Evolutionary conservation across 768 basidiomycete species (phyloP).

Genomic region (Exsudoporus frostii): DNA sequence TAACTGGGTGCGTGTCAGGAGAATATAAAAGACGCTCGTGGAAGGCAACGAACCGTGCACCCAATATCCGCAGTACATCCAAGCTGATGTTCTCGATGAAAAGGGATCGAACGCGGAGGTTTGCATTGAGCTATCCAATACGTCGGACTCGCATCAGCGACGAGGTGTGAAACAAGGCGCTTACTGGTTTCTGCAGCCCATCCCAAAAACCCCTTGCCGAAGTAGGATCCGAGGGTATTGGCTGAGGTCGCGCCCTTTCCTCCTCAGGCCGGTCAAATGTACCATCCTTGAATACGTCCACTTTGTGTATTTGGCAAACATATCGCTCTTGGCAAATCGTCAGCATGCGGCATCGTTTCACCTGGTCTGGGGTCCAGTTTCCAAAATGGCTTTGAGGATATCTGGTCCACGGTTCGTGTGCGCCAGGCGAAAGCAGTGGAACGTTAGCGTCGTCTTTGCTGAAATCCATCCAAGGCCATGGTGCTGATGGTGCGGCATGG

Average conservation of each 20-base stretch:
- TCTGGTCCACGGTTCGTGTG: conserved; percentile 24
- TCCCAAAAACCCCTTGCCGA: conserved; percentile 26
- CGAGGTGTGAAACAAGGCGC: not conserved
- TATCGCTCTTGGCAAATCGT: conserved; percentile 14
- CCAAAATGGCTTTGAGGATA: conserved; percentile 55
- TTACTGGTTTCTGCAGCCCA: conserved; percentile 25
- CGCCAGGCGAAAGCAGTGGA: not conserved
- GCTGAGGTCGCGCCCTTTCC: not conserved
- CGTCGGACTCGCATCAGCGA: not conserved
- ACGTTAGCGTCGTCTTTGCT: conserved; percentile 21
- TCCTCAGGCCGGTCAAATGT: conserved; percentile 15
- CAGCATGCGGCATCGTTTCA: conserved; percentile 34
- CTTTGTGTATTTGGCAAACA: conserved; percentile 19
- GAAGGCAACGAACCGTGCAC: conserved; percentile 32
- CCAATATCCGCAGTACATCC: conserved; percentile 36
- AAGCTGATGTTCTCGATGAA: conserved; percentile 37
- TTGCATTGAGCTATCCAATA: conserved; percentile 16
- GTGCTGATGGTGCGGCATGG: conserved; percentile 38
- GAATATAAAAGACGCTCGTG: not conserved
- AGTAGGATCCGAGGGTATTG: conserved; percentile 15
- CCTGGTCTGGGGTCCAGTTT: conserved; percentile 52
- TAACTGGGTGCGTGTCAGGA: conserved; percentile 28
- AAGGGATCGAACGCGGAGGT: conserved; percentile 31
- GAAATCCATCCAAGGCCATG: conserved; percentile 44
- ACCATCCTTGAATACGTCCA: conserved; percentile 19